These are phyloP conservation scores for Candida succiphila DNA, from an alignment of 805 yeast species.

Conservation along the genomic window DNA sequence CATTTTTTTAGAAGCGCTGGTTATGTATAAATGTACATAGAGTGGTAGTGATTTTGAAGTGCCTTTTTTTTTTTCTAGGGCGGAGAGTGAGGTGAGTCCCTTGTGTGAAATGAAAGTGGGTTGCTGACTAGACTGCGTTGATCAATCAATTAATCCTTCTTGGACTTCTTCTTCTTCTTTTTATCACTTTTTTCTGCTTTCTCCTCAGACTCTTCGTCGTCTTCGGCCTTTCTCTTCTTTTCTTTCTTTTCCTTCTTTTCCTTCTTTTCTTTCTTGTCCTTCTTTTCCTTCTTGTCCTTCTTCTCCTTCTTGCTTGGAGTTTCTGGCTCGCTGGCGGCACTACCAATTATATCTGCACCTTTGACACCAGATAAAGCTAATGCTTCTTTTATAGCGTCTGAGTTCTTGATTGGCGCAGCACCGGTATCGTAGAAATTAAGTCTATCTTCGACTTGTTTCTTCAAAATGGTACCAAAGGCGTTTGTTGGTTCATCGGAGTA, in stretches of 20 bases:
- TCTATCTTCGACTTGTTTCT: slow-evolving; percentile 97
- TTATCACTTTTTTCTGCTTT: slow-evolving; percentile 24
- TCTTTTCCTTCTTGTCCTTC: slow-evolving; percentile 37
- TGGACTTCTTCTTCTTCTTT: slow-evolving; percentile 23
- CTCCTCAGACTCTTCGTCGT: slow-evolving; percentile 31
- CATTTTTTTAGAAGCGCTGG: too few species aligned
- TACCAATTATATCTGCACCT: slow-evolving; percentile 19
- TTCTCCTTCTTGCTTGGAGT: slow-evolving; percentile 33
- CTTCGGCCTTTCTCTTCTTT: slow-evolving; percentile 44
- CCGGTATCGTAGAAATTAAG: slow-evolving; percentile 94
- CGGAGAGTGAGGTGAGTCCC: too few species aligned
- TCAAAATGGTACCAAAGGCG: slow-evolving; percentile 82
- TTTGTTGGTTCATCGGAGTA: slow-evolving; percentile 91
- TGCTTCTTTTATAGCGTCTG: slow-evolving; percentile 91
- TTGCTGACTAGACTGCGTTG: neutral
- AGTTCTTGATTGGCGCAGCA: slow-evolving; percentile 90
- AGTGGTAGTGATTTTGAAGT: too few species aligned
- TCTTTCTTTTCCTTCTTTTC: slow-evolving; percentile 40
- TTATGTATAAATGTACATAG: too few species aligned
- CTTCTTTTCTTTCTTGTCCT: slow-evolving; percentile 43
- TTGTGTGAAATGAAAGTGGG: neutral
- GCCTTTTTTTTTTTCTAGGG: too few species aligned
- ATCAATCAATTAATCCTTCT: slow-evolving; percentile 8
- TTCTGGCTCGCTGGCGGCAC: slow-evolving; percentile 25
- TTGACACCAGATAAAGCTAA: slow-evolving; percentile 46